These are phyloP conservation scores for Dinochytrium kinnereticum DNA, from an alignment of 371 early-diverging fungal species.

Conservation along the genomic window DNA sequence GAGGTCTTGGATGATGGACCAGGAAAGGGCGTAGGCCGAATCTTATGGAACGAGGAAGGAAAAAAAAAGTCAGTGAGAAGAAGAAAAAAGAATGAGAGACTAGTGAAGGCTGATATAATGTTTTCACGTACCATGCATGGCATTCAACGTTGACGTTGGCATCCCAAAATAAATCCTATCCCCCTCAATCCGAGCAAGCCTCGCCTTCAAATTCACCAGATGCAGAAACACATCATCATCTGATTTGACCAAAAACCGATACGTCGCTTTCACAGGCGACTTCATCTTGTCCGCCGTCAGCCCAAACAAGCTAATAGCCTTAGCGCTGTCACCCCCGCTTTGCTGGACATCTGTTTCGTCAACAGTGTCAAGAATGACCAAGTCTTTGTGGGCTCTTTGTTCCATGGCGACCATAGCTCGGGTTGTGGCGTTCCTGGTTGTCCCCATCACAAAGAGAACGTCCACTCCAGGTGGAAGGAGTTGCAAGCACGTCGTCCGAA, in stretches of 20 bases:
- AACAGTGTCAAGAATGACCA: not conserved
- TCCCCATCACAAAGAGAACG: not conserved
- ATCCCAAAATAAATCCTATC: not conserved
- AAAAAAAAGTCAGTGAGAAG: not conserved
- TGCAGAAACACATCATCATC: conserved; percentile 6
- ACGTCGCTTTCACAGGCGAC: not conserved
- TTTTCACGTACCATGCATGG: conserved; percentile 7
- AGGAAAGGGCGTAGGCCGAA: conserved; percentile 8
- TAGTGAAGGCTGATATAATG: too few relatives aligned
- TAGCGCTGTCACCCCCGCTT: not conserved
- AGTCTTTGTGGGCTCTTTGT: not conserved
- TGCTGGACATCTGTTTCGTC: too few relatives aligned
- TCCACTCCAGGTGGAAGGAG: conserved; percentile 5
- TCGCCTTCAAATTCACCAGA: conserved; percentile 13
- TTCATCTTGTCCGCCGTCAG: not conserved
- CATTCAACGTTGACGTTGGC: not conserved
- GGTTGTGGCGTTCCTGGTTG: not conserved
- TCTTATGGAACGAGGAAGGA: not conserved
- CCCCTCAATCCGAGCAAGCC: not conserved
- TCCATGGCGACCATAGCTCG: not conserved
- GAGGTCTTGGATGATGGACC: not conserved
- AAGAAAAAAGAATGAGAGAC: too few relatives aligned
- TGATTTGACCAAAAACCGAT: conserved; percentile 1
- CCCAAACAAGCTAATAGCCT: not conserved
- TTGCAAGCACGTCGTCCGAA: not conserved